Base-by-base conservation (phyloP, 2,329 filamentous ascomycete species). In the Ascochyta rabiei region DNA sequence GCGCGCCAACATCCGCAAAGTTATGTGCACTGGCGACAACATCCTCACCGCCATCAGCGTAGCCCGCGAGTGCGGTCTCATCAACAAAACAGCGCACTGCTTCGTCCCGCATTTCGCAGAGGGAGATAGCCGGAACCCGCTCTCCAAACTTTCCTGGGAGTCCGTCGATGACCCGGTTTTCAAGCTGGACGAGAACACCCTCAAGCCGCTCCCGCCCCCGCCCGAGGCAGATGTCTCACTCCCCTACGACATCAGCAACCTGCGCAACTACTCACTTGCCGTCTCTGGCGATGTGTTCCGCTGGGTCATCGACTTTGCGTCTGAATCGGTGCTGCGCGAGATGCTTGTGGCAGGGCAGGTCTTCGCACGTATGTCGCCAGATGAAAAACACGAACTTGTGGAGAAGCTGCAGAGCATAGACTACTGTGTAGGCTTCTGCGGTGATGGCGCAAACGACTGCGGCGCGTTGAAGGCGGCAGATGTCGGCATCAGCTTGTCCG, bases 21-120 rank as follows among this genome's bases (percentile, higher is more conserved):
- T 96, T 46, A 99, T 99, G 95, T 96, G 96, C 59, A 99, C 95
- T 0, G 95, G 95, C 26, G 95, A 99, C 79, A 99, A 99, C 65
- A 98, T 98, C 59, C 79, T 98, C 49, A 99, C 95, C 9, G 95
- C 95, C 19, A 93, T 99, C 69, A 97, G 93, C 67, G 95, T 99
- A 49, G 93, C 92, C 3, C 85, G 93, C 66, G 93, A 98, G 69
- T 97, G 93, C 73, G 85, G 88, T 37, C 80, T 99, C 51, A 87
- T 98, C 62, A 86, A 93, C 67, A 86, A 83, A 59, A 87, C 86
- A 24, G 89, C 91, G 0, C 91, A 96, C 64, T 98, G 95, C 75
- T 99, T 97, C 72, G 88, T 98, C 6, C 93, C 95, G 15, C 90
- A 90, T 66, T 97, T 99, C 69, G 75, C 86, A 1, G 86, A 93